Percentiles rank a stretch among this genome's conserved stretches.
phyloP scores from a whole-genome alignment of 2,329 filamentous ascomycete genomes.

The Ceratocystis papillata region DNA sequence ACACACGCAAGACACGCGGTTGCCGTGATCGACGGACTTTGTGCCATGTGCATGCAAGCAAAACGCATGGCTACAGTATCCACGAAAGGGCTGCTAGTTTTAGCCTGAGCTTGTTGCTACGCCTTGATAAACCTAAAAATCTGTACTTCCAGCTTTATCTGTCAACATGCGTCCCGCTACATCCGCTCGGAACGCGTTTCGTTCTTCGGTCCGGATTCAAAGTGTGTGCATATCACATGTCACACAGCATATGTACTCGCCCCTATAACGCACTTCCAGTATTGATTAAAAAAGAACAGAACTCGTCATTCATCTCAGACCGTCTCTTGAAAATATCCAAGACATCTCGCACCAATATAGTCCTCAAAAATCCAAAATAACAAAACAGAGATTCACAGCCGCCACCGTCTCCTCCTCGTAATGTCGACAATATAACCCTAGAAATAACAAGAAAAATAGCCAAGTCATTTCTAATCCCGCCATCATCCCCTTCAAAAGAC shows the following conservation, averaged over 20 bases:
- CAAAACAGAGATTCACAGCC: neutral
- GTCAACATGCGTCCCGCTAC: too few species aligned
- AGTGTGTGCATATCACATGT: too few species aligned
- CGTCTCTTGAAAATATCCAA: slow-evolving; percentile 7
- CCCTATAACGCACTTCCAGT: neutral
- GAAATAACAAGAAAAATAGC: slow-evolving; percentile 10
- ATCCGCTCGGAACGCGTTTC: too few species aligned
- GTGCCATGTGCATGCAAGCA: neutral
- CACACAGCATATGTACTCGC: neutral
- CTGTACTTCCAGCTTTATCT: too few species aligned
- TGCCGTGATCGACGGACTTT: neutral
- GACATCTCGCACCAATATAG: slow-evolving; percentile 10
- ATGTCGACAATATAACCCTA: neutral
- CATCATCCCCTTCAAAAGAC: neutral
- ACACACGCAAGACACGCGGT: slow-evolving; percentile 6
- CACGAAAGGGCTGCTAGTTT: too few species aligned
- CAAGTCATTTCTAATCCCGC: neutral
- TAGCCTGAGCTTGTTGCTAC: too few species aligned
- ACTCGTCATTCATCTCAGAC: neutral
- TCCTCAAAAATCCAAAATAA: slow-evolving; percentile 1
- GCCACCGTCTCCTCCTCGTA: neutral
- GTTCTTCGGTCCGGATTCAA: too few species aligned
- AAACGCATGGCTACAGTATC: neutral
- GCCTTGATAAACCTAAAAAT: too few species aligned
- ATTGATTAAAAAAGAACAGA: neutral